These are phyloP conservation scores for Umbelopsis sp. DNA, from an alignment of 192 early-diverging fungal species.

Conservation along the genomic window DNA sequence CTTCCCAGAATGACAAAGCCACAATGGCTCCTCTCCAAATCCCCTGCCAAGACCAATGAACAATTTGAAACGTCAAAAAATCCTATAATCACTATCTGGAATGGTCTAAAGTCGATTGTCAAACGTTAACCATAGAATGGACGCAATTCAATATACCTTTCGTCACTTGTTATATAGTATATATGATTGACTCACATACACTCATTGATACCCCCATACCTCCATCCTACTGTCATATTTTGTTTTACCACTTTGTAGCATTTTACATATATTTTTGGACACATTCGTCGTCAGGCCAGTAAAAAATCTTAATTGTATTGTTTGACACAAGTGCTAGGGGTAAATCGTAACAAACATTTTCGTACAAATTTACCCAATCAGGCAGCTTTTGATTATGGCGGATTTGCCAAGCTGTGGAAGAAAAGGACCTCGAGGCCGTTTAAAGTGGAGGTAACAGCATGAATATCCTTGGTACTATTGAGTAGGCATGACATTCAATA, in stretches of 20 bases:
- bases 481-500: no score
- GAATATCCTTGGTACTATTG: no score
- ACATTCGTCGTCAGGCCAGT: background rate
- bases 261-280: background rate
- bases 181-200: background rate
- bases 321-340: background rate
- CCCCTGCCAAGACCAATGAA: background rate
- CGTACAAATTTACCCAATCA: background rate
- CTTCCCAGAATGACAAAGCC: background rate
- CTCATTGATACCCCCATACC: background rate
- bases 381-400: background rate
- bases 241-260: background rate
- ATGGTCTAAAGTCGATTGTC: background rate
- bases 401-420: no score
- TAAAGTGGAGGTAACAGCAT: no score
- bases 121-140: background rate
- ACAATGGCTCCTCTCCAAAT: background rate
- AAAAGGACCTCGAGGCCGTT: no score
- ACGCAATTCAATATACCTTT: background rate
- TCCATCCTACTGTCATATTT: background rate
- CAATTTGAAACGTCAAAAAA: background rate
- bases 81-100: background rate
- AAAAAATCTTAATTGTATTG: conserved; percentile 2
- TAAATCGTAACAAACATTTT: background rate
- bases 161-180: background rate